phyloP scores from a whole-genome alignment of 1,284 basidiomycete genomes.

The Cutaneotrichosporon sp. region DNA sequence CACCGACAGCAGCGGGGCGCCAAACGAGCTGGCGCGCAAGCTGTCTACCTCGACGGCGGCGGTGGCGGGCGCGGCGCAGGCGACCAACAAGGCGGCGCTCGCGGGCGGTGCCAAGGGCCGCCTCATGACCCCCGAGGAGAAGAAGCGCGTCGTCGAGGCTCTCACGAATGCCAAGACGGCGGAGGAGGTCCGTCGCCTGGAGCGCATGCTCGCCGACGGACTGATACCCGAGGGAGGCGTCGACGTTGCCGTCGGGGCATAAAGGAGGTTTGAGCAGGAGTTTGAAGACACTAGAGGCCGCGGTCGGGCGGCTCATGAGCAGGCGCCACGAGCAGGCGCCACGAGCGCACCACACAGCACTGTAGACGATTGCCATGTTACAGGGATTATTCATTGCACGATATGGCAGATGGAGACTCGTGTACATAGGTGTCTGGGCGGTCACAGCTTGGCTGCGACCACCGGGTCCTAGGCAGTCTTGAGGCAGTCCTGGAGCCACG shows the following conservation, averaged over 20 bases:
- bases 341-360: neutral
- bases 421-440: no score
- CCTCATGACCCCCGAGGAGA: constrained; percentile 87
- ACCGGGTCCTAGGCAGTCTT: constrained; percentile 12
- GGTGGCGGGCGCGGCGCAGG: constrained; percentile 57
- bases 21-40: constrained; percentile 73
- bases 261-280: constrained; percentile 1
- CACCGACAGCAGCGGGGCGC: constrained; percentile 64
- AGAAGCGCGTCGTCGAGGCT: constrained; percentile 79
- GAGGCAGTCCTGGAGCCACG: constrained; percentile 35
- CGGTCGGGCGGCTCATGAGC: neutral
- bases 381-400: constrained; percentile 4
- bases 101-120: constrained; percentile 53
- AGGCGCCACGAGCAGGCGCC: no score
- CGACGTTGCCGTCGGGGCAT: neutral
- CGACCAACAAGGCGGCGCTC: constrained; percentile 36
- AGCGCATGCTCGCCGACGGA: constrained; percentile 81
- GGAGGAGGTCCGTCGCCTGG: constrained; percentile 81
- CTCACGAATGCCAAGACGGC: constrained; percentile 84
- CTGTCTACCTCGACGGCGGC: constrained; percentile 65
- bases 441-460: constrained; percentile 1
- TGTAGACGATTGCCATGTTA: constrained; percentile 3
- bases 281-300: no score
- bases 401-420: neutral
- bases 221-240: constrained; percentile 58